Conservation (phyloP, 2,329 filamentous ascomycete species). For the Parascedosporium putredinis region DNA sequence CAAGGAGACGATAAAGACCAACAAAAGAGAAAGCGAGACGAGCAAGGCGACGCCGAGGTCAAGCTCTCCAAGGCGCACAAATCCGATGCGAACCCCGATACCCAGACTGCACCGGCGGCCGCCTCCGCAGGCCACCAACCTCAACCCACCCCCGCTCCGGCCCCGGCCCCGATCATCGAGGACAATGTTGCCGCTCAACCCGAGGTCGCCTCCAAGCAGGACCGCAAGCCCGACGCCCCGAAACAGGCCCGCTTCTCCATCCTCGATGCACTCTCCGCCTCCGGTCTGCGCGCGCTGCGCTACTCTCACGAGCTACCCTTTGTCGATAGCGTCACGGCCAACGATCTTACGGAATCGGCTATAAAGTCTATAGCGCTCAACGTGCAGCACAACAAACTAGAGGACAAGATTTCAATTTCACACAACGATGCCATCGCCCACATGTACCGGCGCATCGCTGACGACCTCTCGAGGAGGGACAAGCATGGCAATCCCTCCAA, state of each 20-base stretch:
- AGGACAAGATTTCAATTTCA: constrained; percentile 59
- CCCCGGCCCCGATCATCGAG: too few relatives aligned
- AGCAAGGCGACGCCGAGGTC: constrained; percentile 37
- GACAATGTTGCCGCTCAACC: too few relatives aligned
- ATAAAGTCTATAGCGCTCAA: constrained; percentile 76
- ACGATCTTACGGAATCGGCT: constrained; percentile 73
- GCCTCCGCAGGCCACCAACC: constrained; percentile 9
- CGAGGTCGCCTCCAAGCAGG: neutral
- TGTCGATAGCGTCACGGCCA: constrained; percentile 71
- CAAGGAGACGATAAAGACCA: constrained; percentile 8
- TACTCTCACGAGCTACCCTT: constrained; percentile 89
- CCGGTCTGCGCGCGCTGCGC: constrained; percentile 78
- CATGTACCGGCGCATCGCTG: constrained; percentile 69
- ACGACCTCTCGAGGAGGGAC: constrained; percentile 34
- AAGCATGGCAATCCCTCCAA: constrained; percentile 27
- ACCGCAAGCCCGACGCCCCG: constrained; percentile 10
- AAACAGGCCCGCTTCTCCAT: constrained; percentile 57
- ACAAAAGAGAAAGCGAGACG: constrained; percentile 30
- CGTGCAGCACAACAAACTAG: constrained; percentile 69
- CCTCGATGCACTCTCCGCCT: constrained; percentile 88
- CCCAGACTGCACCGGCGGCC: neutral
- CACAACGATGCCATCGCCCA: constrained; percentile 78
- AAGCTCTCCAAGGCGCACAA: constrained; percentile 21
- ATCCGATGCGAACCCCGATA: constrained; percentile 9
- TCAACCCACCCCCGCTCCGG: too few relatives aligned